Percentiles rank a stretch among this genome's conserved stretches.
These are phyloP conservation scores for Melanopsichium pennsylvanicum DNA, from an alignment of 1,284 basidiomycete species.

Conservation along the genomic window DNA sequence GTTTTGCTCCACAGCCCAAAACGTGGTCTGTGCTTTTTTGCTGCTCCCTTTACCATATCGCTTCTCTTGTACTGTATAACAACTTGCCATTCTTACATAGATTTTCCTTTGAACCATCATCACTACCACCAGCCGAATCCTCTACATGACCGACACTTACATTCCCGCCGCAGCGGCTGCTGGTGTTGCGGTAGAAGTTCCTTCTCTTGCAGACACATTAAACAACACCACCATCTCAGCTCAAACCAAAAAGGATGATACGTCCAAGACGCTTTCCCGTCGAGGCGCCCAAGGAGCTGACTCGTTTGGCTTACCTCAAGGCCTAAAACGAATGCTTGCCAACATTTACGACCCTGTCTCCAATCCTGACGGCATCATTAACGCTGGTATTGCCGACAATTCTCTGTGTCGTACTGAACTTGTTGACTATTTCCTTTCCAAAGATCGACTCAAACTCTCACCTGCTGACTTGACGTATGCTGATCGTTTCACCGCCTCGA, in stretches of 20 bases:
- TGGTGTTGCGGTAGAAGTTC: constrained; percentile 6
- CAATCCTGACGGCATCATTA: constrained; percentile 54
- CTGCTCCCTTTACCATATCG: too few species aligned
- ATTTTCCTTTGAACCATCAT: too few species aligned
- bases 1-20: too few species aligned
- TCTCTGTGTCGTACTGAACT: constrained; percentile 46
- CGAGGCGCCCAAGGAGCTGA: constrained; percentile 26
- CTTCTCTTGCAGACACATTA: constrained; percentile 6
- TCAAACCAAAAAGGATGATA: background rate
- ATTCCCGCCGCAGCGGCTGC: constrained; percentile 3
- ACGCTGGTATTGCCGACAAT: constrained; percentile 56
- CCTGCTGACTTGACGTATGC: constrained; percentile 53
- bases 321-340: constrained; percentile 18
- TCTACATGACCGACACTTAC: constrained; percentile 2
- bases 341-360: constrained; percentile 40
- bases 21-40: too few species aligned
- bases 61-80: too few species aligned
- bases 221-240: constrained; percentile 5
- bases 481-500: constrained; percentile 37
- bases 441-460: constrained; percentile 26
- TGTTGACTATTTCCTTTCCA: constrained; percentile 38
- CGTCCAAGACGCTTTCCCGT: constrained; percentile 26
- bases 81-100: too few species aligned
- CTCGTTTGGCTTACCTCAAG: constrained; percentile 18
- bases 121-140: background rate